Evolutionary conservation across 1,139 yeast genomes (phyloP).

Genomic region (Pichia terricola): DNA sequence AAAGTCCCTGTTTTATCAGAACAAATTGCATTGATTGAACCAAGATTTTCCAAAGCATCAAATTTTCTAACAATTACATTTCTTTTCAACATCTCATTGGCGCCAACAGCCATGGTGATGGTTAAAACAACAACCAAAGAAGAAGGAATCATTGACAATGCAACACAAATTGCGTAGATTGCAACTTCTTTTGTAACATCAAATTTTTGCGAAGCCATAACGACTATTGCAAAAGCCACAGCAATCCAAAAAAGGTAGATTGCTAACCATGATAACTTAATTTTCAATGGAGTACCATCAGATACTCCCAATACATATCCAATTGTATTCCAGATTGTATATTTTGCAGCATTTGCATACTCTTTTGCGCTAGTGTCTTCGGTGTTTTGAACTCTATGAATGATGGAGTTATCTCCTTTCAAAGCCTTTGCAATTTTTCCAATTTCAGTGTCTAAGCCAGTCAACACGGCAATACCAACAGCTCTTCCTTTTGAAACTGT

Average conservation of each 20-base stretch:
- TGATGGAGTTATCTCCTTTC: conserved; percentile 29
- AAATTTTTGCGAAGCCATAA: conserved; percentile 70
- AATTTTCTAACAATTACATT: conserved; percentile 70
- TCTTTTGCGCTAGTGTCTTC: conserved; percentile 34
- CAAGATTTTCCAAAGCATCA: conserved; percentile 72
- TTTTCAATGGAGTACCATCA: conserved; percentile 69
- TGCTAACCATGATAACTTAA: conserved; percentile 62
- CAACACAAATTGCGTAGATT: conserved; percentile 75
- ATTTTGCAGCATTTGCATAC: conserved; percentile 37
- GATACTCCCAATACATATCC: conserved; percentile 68
- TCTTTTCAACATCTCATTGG: conserved; percentile 64
- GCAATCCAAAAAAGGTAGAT: conserved; percentile 61
- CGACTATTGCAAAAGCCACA: conserved; percentile 66
- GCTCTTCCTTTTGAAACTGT: conserved; percentile 74
- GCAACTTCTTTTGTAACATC: conserved; percentile 63
- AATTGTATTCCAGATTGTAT: conserved; percentile 40
- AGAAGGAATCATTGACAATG: conserved; percentile 77
- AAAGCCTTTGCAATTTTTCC: conserved; percentile 69
- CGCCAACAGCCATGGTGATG: conserved; percentile 81
- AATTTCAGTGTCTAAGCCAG: conserved; percentile 67
- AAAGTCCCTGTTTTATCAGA: conserved; percentile 80
- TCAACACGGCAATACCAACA: conserved; percentile 53
- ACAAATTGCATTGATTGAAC: conserved; percentile 74
- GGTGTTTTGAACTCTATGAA: conserved; percentile 28
- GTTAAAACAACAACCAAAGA: conserved; percentile 73